Conservation (phyloP, 2,329 filamentous ascomycete species). For the Capronia coronata region DNA sequence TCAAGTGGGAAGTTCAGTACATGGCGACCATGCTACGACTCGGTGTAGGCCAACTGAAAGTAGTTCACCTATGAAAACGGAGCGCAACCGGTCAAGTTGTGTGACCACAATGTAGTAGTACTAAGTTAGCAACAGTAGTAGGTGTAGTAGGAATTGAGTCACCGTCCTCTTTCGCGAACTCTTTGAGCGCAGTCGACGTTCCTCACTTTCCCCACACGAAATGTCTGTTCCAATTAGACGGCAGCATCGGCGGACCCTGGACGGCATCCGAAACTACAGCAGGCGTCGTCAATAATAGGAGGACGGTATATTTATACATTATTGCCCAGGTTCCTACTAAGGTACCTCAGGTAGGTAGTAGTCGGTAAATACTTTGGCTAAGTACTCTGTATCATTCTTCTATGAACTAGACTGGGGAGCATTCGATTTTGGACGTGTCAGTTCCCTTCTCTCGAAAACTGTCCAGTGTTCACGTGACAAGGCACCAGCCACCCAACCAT, state of each 20-base stretch:
- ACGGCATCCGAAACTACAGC: background rate
- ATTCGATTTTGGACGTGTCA: too few relatives aligned
- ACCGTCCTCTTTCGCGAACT: background rate
- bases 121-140: too few relatives aligned
- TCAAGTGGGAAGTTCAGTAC: background rate
- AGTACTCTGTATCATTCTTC: too few relatives aligned
- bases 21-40: background rate
- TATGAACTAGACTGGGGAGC: too few relatives aligned
- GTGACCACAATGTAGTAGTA: background rate
- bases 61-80: background rate
- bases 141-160: slow-evolving; percentile 2
- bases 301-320: too few relatives aligned
- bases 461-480: background rate
- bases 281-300: too few relatives aligned
- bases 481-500: slow-evolving; percentile 1
- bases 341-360: too few relatives aligned
- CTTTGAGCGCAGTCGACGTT: too few relatives aligned
- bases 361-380: too few relatives aligned
- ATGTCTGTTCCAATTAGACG: background rate
- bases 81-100: background rate
- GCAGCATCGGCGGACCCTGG: background rate
- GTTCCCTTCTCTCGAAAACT: too few relatives aligned
- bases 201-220: background rate
- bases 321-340: too few relatives aligned
- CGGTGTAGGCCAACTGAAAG: background rate